These are phyloP conservation scores for Solanum clarkiae DNA, from an alignment of 257 asterid genomes.

Conservation along the genomic window DNA sequence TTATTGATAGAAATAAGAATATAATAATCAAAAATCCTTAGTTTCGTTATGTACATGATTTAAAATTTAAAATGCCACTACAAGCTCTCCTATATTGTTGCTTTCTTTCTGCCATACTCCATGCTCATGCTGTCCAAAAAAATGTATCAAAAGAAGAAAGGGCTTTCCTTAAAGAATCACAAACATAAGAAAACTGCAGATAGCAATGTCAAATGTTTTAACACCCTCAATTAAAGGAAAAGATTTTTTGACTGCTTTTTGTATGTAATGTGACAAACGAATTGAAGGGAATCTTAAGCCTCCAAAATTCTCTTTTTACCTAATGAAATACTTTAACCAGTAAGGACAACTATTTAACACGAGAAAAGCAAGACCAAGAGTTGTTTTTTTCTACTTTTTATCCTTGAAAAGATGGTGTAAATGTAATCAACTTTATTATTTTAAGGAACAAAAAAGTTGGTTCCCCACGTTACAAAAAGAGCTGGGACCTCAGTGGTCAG, in stretches of 20 bases:
- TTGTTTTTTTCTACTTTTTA: not conserved
- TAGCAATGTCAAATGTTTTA: not conserved
- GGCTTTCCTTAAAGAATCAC: not conserved
- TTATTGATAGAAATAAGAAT: no score
- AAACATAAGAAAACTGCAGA: not conserved
- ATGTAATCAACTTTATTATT: not conserved
- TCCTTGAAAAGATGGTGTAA: not conserved
- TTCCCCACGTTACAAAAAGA: not conserved
- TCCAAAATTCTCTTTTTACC: not conserved
- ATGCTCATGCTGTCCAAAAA: not conserved
- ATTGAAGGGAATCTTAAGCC: not conserved
- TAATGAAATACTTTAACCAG: not conserved
- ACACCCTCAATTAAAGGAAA: not conserved
- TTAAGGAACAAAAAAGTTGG: not conserved
- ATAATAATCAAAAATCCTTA: no score
- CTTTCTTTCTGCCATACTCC: not conserved
- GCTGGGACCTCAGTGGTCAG: not conserved
- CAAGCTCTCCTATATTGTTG: not conserved
- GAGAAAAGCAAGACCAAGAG: not conserved
- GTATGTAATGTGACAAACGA: not conserved
- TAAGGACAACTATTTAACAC: not conserved
- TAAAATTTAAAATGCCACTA: not conserved
- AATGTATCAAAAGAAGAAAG: not conserved
- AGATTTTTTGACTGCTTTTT: not conserved
- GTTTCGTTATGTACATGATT: not conserved